Evolutionary conservation across 2,329 filamentous ascomycete genomes (phyloP), one percentile per base, ranked within the genome.

Genomic region (Botryotinia convoluta): DNA sequence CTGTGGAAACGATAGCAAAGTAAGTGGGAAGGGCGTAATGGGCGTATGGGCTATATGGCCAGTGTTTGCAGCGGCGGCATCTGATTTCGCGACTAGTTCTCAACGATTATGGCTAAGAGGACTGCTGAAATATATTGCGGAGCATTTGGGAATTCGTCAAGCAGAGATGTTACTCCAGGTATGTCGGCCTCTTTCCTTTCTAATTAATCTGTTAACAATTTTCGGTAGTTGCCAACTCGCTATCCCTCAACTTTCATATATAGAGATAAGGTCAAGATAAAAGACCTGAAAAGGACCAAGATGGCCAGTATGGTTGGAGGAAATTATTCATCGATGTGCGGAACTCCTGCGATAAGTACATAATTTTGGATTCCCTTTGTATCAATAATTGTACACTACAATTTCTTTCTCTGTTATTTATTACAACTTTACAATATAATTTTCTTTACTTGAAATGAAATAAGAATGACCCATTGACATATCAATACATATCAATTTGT

Each of bases 1-100:
- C 26, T 83, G 87, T 44, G 86, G 88, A 44, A 82, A 85, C 57
- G 81, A 81, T 20, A 75, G 75, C n/a, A 67, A 54, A 10, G 65
- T 68, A 9, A 61, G 44, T 5, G 74, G 76, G 20, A 78, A 76
- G 45, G 73, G 74, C 4, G 68, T 78, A 16, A 73, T 75, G 20
- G 77, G 77, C 20, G 72, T 78, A 12, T 78, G 76, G 44, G 74
- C 74, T 18, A 78, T 78, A 74, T 79, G 76, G 76, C 76, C 77
- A 20, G 42, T 79, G 3, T 79, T 77, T 54, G 71, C 57, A n/a
- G 76, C 77, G 26, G 70, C 76, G 3, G 64, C 71, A 26, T 78
- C 76, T 10, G 78, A 79, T 63, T 78, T 79, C 60, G 71, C 75
- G 8, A 57, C 72, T n/a, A 69, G 69, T 35, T 75, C 77, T 2